phyloP scores from a whole-genome alignment of 352 stramenopile genomes.

The Globisporangium abappressorium region DNA sequence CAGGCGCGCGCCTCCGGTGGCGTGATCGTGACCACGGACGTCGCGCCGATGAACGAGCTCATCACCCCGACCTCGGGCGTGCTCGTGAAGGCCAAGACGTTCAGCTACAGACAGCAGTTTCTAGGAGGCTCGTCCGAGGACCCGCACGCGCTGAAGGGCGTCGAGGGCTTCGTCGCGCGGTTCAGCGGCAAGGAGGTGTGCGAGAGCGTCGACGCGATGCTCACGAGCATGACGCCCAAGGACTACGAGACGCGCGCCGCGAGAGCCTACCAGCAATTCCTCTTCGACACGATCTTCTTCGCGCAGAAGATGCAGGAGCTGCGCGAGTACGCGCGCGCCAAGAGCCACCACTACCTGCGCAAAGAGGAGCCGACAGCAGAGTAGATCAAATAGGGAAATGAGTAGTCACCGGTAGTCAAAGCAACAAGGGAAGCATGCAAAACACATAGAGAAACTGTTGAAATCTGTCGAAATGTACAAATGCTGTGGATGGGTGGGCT shows the following conservation, averaged over 20 bases:
- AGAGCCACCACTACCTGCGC: constrained; percentile 19
- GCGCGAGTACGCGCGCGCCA: constrained; percentile 29
- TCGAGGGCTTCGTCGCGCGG: constrained; percentile 39
- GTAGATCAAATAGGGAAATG: background rate
- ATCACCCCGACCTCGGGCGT: constrained; percentile 40
- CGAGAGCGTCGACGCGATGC: constrained; percentile 31
- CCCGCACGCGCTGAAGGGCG: constrained; percentile 27
- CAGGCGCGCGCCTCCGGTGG: constrained; percentile 44
- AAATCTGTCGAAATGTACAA: background rate
- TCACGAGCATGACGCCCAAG: constrained; percentile 27
- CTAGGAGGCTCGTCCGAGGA: constrained; percentile 19
- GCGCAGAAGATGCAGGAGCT: constrained; percentile 49
- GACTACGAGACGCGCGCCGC: constrained; percentile 32
- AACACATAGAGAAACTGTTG: constrained; percentile 4
- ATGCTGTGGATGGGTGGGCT: too few relatives aligned
- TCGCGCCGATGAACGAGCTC: constrained; percentile 60
- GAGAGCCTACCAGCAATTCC: constrained; percentile 50
- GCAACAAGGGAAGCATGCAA: background rate
- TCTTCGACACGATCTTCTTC: constrained; percentile 66
- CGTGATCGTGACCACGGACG: constrained; percentile 50
- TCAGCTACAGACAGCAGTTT: constrained; percentile 27
- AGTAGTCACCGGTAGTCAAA: background rate
- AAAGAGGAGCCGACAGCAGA: background rate
- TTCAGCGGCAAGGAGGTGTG: constrained; percentile 42
- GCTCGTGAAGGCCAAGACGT: constrained; percentile 26